phyloP scores from a whole-genome alignment of 768 basidiomycete species.

The Rubroboletus satanas region DNA sequence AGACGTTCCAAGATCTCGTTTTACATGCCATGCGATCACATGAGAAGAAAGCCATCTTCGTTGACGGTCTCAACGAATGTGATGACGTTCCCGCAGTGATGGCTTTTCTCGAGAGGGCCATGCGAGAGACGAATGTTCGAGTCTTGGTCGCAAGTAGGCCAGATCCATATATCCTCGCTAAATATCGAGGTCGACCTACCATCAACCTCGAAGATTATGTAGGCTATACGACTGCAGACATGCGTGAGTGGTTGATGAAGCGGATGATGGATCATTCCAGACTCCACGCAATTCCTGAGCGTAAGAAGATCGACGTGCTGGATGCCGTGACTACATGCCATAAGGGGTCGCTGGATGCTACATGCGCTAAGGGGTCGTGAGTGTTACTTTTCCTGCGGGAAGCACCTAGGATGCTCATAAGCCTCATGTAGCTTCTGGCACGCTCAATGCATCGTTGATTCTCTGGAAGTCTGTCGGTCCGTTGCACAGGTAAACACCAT shows the following conservation, averaged over 20 bases:
- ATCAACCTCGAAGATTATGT: constrained; percentile 24
- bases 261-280: constrained; percentile 24
- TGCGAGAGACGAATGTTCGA: constrained; percentile 23
- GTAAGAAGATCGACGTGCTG: constrained; percentile 21
- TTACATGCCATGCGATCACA: constrained; percentile 23
- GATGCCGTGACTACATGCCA: constrained; percentile 8
- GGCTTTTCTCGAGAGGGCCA: constrained; percentile 21
- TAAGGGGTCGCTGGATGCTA: no score
- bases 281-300: constrained; percentile 21
- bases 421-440: constrained; percentile 21
- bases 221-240: constrained; percentile 17
- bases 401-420: neutral
- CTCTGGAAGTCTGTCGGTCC: constrained; percentile 24
- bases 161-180: constrained; percentile 15
- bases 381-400: neutral
- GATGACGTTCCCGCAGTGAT: constrained; percentile 18
- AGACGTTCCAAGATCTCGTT: constrained; percentile 13
- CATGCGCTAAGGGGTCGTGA: constrained; percentile 24
- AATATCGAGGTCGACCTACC: constrained; percentile 18
- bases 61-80: constrained; percentile 28
- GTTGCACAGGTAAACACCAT: constrained; percentile 22
- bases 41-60: constrained; percentile 19
- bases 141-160: constrained; percentile 23
- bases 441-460: constrained; percentile 28
- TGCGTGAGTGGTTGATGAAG: constrained; percentile 24